These are phyloP conservation scores for Mycena albidolilacea DNA, from an alignment of 768 basidiomycete species.

Conservation along the genomic window DNA sequence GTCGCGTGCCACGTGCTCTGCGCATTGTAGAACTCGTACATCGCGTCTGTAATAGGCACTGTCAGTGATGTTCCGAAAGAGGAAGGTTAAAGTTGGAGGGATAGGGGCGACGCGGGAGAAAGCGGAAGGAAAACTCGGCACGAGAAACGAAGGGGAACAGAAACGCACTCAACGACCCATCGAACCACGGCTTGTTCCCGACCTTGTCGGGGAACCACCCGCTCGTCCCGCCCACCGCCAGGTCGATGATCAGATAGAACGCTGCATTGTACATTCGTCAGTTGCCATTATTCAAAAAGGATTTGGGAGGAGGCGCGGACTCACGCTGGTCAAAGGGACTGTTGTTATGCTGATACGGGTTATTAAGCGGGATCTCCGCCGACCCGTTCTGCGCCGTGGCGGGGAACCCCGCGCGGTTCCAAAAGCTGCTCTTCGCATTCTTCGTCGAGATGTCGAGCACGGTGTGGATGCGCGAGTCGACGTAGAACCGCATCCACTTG, in stretches of 20 bases:
- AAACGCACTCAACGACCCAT: constrained; percentile 66
- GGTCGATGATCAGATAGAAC: constrained; percentile 84
- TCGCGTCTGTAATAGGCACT: constrained; percentile 61
- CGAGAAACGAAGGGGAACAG: background rate
- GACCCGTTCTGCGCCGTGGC: constrained; percentile 70
- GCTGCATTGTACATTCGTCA: constrained; percentile 54
- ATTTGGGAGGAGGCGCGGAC: constrained; percentile 41
- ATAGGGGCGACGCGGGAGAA: too few relatives aligned
- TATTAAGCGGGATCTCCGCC: constrained; percentile 62
- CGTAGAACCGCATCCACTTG: constrained; percentile 79
- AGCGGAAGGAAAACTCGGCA: background rate
- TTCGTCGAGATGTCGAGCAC: constrained; percentile 73
- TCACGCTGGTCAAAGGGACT: constrained; percentile 88
- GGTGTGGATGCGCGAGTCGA: constrained; percentile 78
- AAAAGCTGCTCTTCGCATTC: constrained; percentile 72
- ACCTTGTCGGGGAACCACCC: constrained; percentile 92
- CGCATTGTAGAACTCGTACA: constrained; percentile 76
- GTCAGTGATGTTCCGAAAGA: background rate
- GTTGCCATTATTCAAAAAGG: constrained; percentile 36
- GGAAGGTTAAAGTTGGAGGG: too few relatives aligned
- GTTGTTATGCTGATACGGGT: constrained; percentile 78
- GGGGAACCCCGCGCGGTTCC: constrained; percentile 79
- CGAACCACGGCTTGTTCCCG: constrained; percentile 85
- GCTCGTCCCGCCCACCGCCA: constrained; percentile 86
- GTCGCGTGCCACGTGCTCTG: constrained; percentile 77